Evolutionary conservation across 371 early-diverging fungal species (phyloP).

Genomic region (Conidiobolus incongruus): DNA sequence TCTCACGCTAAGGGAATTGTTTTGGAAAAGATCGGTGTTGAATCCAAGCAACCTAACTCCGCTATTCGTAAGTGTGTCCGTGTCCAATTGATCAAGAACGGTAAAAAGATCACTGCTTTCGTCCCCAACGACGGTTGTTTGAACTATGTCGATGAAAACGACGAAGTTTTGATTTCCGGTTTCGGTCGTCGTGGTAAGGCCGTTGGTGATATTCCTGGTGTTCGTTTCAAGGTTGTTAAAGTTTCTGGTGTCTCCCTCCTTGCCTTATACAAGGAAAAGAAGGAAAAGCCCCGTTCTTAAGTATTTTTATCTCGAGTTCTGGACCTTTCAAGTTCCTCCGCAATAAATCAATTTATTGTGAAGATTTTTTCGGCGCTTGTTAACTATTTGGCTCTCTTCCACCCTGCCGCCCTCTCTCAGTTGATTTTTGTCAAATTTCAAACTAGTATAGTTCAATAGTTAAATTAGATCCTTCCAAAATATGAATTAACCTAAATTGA

Average conservation of each 20-base stretch:
- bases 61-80: slow-evolving; percentile 99
- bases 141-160: slow-evolving; percentile 93
- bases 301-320: too few species aligned
- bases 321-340: too few species aligned
- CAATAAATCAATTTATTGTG: too few species aligned
- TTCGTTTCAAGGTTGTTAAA: slow-evolving; percentile 99
- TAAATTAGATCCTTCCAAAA: too few species aligned
- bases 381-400: too few species aligned
- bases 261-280: slow-evolving; percentile 99
- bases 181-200: slow-evolving; percentile 77
- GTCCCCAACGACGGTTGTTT: slow-evolving; percentile 99
- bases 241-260: slow-evolving; percentile 98
- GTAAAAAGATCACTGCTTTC: slow-evolving; percentile 99
- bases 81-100: slow-evolving; percentile 99
- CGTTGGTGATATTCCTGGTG: slow-evolving; percentile 99
- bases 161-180: slow-evolving; percentile 90
- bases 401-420: too few species aligned
- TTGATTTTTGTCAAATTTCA: too few species aligned
- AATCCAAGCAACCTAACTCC: slow-evolving; percentile 99
- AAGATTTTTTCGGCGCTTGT: too few species aligned
- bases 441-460: too few species aligned
- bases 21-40: slow-evolving; percentile 99
- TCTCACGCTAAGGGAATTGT: slow-evolving; percentile 99
- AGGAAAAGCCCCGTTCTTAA: slow-evolving; percentile 97
- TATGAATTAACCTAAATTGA: too few species aligned